Evolutionary conservation across 306 rosid species (phyloP).

Genomic region (Cicer pinnatifidum): DNA sequence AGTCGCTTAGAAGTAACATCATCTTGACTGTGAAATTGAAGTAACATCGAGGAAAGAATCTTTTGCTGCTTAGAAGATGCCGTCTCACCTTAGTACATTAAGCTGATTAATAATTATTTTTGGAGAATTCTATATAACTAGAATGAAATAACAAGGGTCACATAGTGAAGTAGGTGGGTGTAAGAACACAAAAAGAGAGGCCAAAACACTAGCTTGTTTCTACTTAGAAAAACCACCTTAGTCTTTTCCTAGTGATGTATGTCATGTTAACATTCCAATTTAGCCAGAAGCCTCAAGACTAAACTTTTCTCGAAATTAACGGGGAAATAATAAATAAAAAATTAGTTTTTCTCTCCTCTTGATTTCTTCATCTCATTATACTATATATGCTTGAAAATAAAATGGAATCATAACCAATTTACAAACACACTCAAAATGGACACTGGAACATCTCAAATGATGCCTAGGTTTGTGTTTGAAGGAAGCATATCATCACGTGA

Average conservation of each 20-base stretch:
- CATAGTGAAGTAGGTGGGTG: conserved; percentile 23
- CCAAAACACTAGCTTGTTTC: conserved; percentile 36
- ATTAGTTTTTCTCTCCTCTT: conserved; percentile 34
- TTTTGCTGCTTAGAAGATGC: conserved; percentile 16
- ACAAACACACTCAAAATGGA: conserved; percentile 43
- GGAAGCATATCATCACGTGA: conserved; percentile 64
- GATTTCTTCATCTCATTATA: conserved; percentile 43
- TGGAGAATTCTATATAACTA: conserved; percentile 42
- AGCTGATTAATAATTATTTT: conserved; percentile 14
- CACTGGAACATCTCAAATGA: conserved; percentile 47
- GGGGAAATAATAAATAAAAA: conserved; percentile 18
- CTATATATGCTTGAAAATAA: conserved; percentile 9
- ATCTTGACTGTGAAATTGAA: conserved; percentile 5
- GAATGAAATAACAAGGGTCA: conserved; percentile 32
- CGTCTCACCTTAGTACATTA: conserved; percentile 16
- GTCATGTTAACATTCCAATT: conserved; percentile 29
- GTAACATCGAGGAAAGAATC: neutral
- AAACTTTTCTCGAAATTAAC: conserved; percentile 37
- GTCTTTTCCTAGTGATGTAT: conserved; percentile 40
- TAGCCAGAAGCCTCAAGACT: conserved; percentile 26
- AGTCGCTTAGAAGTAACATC: no score
- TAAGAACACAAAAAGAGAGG: neutral
- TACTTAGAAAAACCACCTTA: neutral
- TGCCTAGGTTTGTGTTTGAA: conserved; percentile 57
- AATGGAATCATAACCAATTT: neutral